A percentile compares a stretch with the other conserved stretches of the same genome.
These are phyloP conservation scores for Candida pseudoglaebosa DNA, from an alignment of 805 yeast species.

Conservation along the genomic window DNA sequence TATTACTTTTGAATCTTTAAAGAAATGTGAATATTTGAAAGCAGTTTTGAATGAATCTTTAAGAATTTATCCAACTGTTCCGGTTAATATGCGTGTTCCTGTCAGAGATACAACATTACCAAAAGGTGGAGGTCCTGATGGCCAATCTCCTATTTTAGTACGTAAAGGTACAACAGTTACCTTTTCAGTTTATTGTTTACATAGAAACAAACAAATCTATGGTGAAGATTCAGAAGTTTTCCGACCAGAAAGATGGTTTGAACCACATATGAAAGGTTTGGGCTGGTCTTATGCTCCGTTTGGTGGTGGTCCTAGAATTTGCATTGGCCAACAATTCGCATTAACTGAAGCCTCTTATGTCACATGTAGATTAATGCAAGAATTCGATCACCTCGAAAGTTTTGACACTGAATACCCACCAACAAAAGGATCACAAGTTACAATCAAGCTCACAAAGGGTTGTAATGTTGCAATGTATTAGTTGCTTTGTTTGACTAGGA, in stretches of 20 bases:
- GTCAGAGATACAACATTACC: conserved; percentile 25
- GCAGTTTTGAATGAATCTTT: conserved; percentile 26
- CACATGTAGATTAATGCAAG: conserved; percentile 31
- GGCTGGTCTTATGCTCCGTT: conserved; percentile 52
- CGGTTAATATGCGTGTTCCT: conserved; percentile 26
- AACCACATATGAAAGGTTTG: conserved; percentile 25
- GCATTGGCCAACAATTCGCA: conserved; percentile 57
- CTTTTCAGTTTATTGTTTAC: conserved; percentile 40
- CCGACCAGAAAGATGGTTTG: conserved; percentile 48
- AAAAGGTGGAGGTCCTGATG: conserved; percentile 32
- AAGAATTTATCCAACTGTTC: conserved; percentile 32
- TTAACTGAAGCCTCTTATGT: conserved; percentile 52
- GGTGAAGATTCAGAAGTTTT: conserved; percentile 45
- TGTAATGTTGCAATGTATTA: conserved; percentile 12
- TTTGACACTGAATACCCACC: conserved; percentile 27
- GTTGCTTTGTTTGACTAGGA: not conserved
- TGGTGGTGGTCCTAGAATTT: conserved; percentile 54
- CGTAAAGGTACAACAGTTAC: conserved; percentile 42
- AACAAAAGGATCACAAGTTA: conserved; percentile 23
- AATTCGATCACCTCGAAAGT: conserved; percentile 18
- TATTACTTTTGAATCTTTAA: conserved; percentile 29
- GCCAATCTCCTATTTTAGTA: conserved; percentile 35
- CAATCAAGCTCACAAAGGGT: conserved; percentile 24
- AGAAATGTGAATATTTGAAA: conserved; percentile 29
- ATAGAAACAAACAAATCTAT: conserved; percentile 36